Evolutionary conservation across 495 filamentous ascomycete species (phyloP).

Genomic region (Aspergillus coremiiformis): DNA sequence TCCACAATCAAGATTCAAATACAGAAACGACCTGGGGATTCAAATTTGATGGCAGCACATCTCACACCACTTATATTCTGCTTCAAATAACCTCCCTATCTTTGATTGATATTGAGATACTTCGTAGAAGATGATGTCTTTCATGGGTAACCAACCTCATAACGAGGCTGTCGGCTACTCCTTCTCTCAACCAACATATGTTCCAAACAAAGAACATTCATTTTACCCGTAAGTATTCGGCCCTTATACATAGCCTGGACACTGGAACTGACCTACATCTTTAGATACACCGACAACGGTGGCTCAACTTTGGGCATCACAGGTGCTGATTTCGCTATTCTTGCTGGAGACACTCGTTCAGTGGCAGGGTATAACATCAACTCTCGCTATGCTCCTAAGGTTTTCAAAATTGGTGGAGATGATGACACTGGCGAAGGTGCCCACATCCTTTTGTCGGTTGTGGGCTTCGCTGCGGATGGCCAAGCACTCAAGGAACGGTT

Average conservation of each 20-base stretch:
- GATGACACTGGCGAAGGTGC: conserved; percentile 75
- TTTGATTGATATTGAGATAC: neutral
- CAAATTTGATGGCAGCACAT: neutral
- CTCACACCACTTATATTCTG: neutral
- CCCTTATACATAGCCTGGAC: conserved; percentile 14
- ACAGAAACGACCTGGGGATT: neutral
- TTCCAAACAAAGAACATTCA: conserved; percentile 59
- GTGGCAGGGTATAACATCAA: conserved; percentile 98
- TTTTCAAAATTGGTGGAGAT: conserved; percentile 91
- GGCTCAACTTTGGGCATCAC: conserved; percentile 93
- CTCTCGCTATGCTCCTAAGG: conserved; percentile 84
- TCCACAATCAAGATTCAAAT: neutral
- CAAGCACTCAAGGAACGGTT: conserved; percentile 82
- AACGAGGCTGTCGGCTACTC: conserved; percentile 49
- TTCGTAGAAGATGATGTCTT: conserved; percentile 37
- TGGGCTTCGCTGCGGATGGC: conserved; percentile 92
- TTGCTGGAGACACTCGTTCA: conserved; percentile 92
- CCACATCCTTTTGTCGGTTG: conserved; percentile 81
- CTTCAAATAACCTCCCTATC: neutral
- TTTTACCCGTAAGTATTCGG: conserved; percentile 74
- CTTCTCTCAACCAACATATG: conserved; percentile 47
- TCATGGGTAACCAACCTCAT: conserved; percentile 36
- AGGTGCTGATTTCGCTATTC: conserved; percentile 85
- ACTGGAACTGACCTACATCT: conserved; percentile 2
- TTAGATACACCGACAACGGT: conserved; percentile 95